These are phyloP conservation scores for Colletotrichum nymphaeae DNA, from an alignment of 2,329 filamentous ascomycete species.

Conservation along the genomic window DNA sequence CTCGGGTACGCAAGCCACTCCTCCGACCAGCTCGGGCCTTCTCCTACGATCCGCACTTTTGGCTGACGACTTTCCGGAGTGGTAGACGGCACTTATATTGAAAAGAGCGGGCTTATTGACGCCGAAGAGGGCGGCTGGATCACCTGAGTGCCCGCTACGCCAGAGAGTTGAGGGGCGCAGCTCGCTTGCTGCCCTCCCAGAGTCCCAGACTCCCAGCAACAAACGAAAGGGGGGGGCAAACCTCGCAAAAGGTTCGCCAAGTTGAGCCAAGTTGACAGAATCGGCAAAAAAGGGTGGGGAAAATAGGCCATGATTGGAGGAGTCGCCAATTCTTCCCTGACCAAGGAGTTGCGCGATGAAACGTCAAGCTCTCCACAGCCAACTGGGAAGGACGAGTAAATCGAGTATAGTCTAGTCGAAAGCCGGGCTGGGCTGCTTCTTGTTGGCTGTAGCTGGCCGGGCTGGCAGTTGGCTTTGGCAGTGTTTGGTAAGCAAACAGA, in stretches of 20 bases:
- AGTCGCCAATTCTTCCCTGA: constrained; percentile 17
- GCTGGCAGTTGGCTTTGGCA: background rate
- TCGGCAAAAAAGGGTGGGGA: constrained; percentile 10
- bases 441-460: background rate
- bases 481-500: background rate
- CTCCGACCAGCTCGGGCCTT: background rate
- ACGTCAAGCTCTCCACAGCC: constrained; percentile 14
- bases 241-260: background rate
- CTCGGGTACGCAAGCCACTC: background rate
- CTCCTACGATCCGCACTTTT: background rate
- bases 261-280: constrained; percentile 14
- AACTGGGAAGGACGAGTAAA: background rate
- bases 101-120: background rate
- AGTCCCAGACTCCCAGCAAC: background rate
- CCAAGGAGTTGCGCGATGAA: constrained; percentile 28
- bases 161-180: background rate
- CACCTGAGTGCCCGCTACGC: background rate
- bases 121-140: background rate
- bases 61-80: background rate
- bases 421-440: background rate
- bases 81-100: background rate
- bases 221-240: background rate
- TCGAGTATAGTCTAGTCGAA: background rate
- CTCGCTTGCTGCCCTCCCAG: background rate
- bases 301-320: constrained; percentile 22